Percentiles rank a stretch among this genome's conserved stretches.
phyloP scores from a whole-genome alignment of 768 basidiomycete genomes.

The Rhodotorula toruloides region DNA sequence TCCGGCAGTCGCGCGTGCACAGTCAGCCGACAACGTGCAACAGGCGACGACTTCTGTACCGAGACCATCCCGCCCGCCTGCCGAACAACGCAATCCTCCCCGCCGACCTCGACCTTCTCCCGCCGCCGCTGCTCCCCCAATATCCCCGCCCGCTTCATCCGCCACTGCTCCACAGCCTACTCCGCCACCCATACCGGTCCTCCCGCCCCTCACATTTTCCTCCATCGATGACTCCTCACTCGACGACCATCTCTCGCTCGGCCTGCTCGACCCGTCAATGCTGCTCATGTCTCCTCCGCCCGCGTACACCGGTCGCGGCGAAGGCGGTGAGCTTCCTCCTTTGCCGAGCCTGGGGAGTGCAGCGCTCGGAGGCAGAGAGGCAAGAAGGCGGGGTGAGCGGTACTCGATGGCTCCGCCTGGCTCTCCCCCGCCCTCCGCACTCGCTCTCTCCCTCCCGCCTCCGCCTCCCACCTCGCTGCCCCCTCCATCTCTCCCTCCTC shows the following conservation, averaged over 20 bases:
- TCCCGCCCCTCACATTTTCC: neutral
- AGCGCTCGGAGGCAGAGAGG: neutral
- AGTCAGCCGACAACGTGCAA: too few relatives aligned
- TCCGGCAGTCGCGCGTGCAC: too few relatives aligned
- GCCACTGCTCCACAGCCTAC: neutral
- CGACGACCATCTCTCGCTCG: slow-evolving; percentile 29
- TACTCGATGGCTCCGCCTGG: neutral
- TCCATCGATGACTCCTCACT: neutral
- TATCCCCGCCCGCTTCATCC: neutral
- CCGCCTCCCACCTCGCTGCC: neutral
- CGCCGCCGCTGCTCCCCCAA: neutral
- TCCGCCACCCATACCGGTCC: neutral
- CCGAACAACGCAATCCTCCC: too few relatives aligned
- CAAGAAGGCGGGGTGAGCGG: neutral
- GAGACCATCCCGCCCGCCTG: too few relatives aligned
- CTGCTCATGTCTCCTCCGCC: slow-evolving; percentile 25
- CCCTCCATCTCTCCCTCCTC: neutral
- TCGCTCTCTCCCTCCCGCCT: neutral
- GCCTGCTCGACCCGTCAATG: slow-evolving; percentile 21
- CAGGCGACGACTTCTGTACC: too few relatives aligned
- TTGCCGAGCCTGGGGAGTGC: too few relatives aligned
- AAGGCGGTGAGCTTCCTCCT: neutral
- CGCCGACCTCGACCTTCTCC: neutral
- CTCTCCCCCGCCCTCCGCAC: neutral
- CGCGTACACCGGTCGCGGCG: slow-evolving; percentile 1